Evolutionary conservation across 2,329 filamentous ascomycete species (phyloP), one percentile per base, ranked within the genome.

Genomic region (Zymoseptoria crescenta): DNA sequence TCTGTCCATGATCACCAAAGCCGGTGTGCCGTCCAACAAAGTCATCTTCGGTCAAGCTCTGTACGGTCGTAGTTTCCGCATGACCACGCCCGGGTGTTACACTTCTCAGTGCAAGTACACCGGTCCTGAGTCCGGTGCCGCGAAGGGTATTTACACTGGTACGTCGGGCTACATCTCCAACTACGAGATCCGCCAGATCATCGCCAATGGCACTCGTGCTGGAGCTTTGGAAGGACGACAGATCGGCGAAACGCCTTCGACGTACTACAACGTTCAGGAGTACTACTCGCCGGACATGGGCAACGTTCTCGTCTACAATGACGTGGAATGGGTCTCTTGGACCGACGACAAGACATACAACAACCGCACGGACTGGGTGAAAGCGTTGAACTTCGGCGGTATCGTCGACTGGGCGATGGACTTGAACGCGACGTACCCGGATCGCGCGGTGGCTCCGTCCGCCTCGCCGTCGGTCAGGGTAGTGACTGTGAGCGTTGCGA

Each of bases 11-110:
- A 69, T 79, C 41, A 78, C 76, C 7, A 75, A 76, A 1, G 80
- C 80, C 2, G 74, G 74, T 5, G 84, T 95, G 0, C 69, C 80
- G 0, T 70, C 83, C 0, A 69, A 79, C 59, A 96, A 95, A 74
- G 82, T 96, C 56, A 87, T 94, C 4, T 73, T 96, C 19, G 91
- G 91, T 3, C 91, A 95, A 86, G 90, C 91, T 2, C 77, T 96
- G n/a, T 96, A 96, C 70, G 92, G 91, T 2, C 87, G 90, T 35
- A 83, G 88, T 0, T 96, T 96, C 72, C 79, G 84, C n/a, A 73
- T 76, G 60, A 67, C 69, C 16, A 48, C 29, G 35, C 52, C 61
- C 3, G 49, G 53, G n/a, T 75, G 73, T 56, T 60, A 50, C n/a
- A 64, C 61, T 1, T 59, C 59, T 1, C 62, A 58, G 16, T 73